phyloP scores from a whole-genome alignment of 2,329 filamentous ascomycete species.

The Penicillium sp. region DNA sequence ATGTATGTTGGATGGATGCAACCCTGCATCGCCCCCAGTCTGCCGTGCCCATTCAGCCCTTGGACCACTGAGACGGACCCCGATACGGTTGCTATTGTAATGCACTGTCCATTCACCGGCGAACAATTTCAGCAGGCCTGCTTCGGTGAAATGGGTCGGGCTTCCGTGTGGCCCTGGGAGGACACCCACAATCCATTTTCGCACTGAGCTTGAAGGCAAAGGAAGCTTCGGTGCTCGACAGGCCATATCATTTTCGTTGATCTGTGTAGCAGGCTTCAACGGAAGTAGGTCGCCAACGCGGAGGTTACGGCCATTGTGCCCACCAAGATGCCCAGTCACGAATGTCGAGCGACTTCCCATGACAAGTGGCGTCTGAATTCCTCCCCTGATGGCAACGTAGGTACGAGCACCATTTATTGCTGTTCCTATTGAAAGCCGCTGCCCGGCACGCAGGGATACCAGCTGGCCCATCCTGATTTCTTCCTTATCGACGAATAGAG shows the following conservation, averaged over 20 bases:
- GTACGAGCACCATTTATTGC: slow-evolving; percentile 2
- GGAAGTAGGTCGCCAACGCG: slow-evolving; percentile 3
- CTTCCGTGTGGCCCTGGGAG: slow-evolving; percentile 7
- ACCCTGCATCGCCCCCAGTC: slow-evolving; percentile 11
- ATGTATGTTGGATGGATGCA: slow-evolving; percentile 14
- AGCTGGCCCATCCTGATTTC: background rate
- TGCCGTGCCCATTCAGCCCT: slow-evolving; percentile 11
- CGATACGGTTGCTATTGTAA: slow-evolving; percentile 14
- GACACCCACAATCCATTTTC: slow-evolving; percentile 3
- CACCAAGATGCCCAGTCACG: slow-evolving; percentile 1
- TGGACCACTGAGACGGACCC: slow-evolving; percentile 12
- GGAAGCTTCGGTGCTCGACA: slow-evolving; percentile 1
- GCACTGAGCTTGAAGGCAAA: background rate
- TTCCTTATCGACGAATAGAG: background rate
- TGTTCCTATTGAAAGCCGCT: slow-evolving; percentile 4
- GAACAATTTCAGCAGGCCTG: background rate
- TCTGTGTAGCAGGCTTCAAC: background rate
- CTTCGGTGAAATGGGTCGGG: slow-evolving; percentile 1
- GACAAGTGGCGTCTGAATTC: slow-evolving; percentile 2
- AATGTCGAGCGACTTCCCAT: slow-evolving; percentile 9
- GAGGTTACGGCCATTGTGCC: slow-evolving; percentile 7
- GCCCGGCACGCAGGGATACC: background rate
- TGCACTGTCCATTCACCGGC: slow-evolving; percentile 9
- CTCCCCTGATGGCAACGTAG: slow-evolving; percentile 8
- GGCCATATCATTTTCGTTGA: background rate